A percentile compares a stretch with the other conserved stretches of the same genome.
phyloP scores from a whole-genome alignment of 2,329 filamentous ascomycete genomes.

The Ophiognomonia clavigignenti-juglandacearum region DNA sequence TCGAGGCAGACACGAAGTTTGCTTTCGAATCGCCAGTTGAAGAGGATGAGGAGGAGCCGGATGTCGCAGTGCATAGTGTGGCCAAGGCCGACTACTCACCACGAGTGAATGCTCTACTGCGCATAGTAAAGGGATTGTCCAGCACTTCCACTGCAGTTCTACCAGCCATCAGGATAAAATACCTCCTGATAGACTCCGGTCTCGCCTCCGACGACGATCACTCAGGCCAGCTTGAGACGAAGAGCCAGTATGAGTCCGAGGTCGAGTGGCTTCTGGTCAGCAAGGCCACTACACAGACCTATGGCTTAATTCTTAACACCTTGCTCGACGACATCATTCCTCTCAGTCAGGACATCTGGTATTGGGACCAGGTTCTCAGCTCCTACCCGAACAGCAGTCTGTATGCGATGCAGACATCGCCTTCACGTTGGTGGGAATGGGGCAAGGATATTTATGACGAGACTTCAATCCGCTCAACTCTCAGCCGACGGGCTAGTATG shows the following conservation, averaged over 20 bases:
- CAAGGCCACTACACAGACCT: slow-evolving; percentile 88
- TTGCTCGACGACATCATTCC: slow-evolving; percentile 80
- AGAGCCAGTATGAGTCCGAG: slow-evolving; percentile 62
- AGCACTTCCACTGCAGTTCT: slow-evolving; percentile 61
- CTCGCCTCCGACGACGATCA: slow-evolving; percentile 41
- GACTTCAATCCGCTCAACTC: slow-evolving; percentile 39
- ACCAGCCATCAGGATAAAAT: slow-evolving; percentile 53
- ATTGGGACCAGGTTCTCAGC: slow-evolving; percentile 86
- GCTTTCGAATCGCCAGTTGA: slow-evolving; percentile 17
- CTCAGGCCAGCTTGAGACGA: slow-evolving; percentile 25
- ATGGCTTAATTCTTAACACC: slow-evolving; percentile 72
- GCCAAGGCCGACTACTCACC: slow-evolving; percentile 40
- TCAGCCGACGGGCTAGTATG: slow-evolving; percentile 20
- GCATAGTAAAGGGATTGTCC: slow-evolving; percentile 66
- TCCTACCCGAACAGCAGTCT: slow-evolving; percentile 75
- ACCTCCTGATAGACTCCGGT: slow-evolving; percentile 58
- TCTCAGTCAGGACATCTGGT: slow-evolving; percentile 83
- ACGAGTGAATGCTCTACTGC: slow-evolving; percentile 58
- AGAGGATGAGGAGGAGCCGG: slow-evolving; percentile 20
- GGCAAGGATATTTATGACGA: slow-evolving; percentile 65
- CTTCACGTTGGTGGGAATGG: slow-evolving; percentile 69
- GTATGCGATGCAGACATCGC: slow-evolving; percentile 83
- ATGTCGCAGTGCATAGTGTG: slow-evolving; percentile 19
- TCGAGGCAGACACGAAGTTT: slow-evolving; percentile 34
- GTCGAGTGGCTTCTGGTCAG: slow-evolving; percentile 87